phyloP scores from a whole-genome alignment of 2,329 filamentous ascomycete species.

The Sporothrix variecibatus region DNA sequence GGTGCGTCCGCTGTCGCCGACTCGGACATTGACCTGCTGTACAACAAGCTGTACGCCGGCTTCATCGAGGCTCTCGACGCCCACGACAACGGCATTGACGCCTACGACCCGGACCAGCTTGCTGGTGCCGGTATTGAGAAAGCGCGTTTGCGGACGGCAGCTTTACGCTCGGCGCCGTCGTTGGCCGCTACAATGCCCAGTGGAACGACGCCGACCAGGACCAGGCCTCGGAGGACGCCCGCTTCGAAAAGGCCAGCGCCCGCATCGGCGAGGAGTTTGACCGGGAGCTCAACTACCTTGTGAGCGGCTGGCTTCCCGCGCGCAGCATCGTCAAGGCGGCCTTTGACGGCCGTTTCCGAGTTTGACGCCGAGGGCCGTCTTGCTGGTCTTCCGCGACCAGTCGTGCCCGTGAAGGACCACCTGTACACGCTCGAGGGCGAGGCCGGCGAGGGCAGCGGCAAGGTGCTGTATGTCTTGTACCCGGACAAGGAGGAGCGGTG shows the following conservation, averaged over 20 bases:
- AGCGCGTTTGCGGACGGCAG: conserved; percentile 81
- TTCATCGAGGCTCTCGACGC: conserved; percentile 97
- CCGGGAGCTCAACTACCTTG: conserved; percentile 75
- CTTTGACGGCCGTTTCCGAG: conserved; percentile 65
- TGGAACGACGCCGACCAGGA: conserved; percentile 70
- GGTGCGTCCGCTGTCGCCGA: conserved; percentile 45
- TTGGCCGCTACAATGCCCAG: conserved; percentile 76
- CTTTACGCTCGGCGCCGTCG: conserved; percentile 82
- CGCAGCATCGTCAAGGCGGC: conserved; percentile 68
- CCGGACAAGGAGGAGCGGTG: conserved; percentile 76
- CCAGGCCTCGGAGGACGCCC: conserved; percentile 76
- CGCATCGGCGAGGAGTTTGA: conserved; percentile 91
- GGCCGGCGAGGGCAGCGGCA: conserved; percentile 64
- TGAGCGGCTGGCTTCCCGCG: conserved; percentile 81
- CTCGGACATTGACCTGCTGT: conserved; percentile 72
- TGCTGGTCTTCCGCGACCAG: conserved; percentile 76
- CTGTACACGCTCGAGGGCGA: conserved; percentile 79
- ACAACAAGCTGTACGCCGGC: conserved; percentile 85
- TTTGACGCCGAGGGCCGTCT: conserved; percentile 67
- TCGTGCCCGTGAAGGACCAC: conserved; percentile 94
- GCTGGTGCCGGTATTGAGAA: conserved; percentile 70
- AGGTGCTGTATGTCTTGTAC: conserved; percentile 90
- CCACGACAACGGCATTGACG: conserved; percentile 92
- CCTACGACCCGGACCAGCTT: conserved; percentile 72
- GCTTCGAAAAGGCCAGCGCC: conserved; percentile 73